phyloP scores from a whole-genome alignment of 2,329 filamentous ascomycete species.

The Hypoxylon sp. region DNA sequence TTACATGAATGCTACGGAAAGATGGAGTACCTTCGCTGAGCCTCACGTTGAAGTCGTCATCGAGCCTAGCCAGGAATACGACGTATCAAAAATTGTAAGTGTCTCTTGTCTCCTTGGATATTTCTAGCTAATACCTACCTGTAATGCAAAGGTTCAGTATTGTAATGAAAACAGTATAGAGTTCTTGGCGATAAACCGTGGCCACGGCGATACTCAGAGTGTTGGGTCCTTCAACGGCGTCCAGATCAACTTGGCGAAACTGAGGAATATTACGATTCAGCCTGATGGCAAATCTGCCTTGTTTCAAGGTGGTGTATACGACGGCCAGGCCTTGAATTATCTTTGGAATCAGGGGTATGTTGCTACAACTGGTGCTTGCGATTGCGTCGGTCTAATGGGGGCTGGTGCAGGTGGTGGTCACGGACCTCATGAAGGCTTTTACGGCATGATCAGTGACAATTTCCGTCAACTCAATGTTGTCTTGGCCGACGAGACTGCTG shows the following conservation, averaged over 20 bases:
- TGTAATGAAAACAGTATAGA: slow-evolving; percentile 37
- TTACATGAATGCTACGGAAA: slow-evolving; percentile 8
- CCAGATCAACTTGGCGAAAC: slow-evolving; percentile 33
- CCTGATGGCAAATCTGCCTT: slow-evolving; percentile 2
- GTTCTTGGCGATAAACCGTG: slow-evolving; percentile 36
- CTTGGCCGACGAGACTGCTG: slow-evolving; percentile 26
- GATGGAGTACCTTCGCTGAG: slow-evolving; percentile 6
- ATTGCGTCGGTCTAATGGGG: slow-evolving; percentile 40
- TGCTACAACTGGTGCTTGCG: slow-evolving; percentile 30
- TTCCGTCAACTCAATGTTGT: slow-evolving; percentile 34
- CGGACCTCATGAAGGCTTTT: slow-evolving; percentile 36
- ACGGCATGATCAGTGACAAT: slow-evolving; percentile 40
- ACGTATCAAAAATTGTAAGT: slow-evolving; percentile 22
- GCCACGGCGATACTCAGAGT: slow-evolving; percentile 32
- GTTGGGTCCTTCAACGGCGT: slow-evolving; percentile 37
- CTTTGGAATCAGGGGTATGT: slow-evolving; percentile 28
- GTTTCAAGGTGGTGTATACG: slow-evolving; percentile 21
- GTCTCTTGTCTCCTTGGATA: background rate
- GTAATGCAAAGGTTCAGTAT: slow-evolving; percentile 39
- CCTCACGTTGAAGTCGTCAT: slow-evolving; percentile 23
- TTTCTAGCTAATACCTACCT: background rate
- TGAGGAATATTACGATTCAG: slow-evolving; percentile 27
- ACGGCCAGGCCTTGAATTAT: slow-evolving; percentile 3
- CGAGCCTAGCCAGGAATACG: slow-evolving; percentile 7
- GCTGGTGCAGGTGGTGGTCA: slow-evolving; percentile 41